Evolutionary conservation across 2,329 filamentous ascomycete genomes (phyloP).

Genomic region (Coniella lustricola): DNA sequence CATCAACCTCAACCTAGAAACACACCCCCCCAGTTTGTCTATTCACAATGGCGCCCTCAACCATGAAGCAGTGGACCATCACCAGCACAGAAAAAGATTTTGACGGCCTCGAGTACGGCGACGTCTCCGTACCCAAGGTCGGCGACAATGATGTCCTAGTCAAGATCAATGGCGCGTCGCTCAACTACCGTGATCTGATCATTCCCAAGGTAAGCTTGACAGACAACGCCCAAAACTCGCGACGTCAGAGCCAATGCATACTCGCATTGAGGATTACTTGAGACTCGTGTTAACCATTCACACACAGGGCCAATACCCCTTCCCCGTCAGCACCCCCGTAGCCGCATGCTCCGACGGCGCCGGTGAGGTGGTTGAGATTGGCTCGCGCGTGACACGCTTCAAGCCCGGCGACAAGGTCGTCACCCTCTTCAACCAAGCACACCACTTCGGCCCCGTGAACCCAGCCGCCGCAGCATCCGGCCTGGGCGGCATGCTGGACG

Average conservation of each 20-base stretch:
- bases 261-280: no score
- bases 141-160: slow-evolving; percentile 69
- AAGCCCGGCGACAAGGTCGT: slow-evolving; percentile 46
- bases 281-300: neutral
- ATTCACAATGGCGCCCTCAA: slow-evolving; percentile 24
- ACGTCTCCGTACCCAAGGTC: slow-evolving; percentile 49
- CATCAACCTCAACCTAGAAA: no score
- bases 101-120: slow-evolving; percentile 49
- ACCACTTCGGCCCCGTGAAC: slow-evolving; percentile 38
- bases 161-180: slow-evolving; percentile 47
- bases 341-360: slow-evolving; percentile 47
- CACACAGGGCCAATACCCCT: slow-evolving; percentile 37
- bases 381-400: slow-evolving; percentile 40
- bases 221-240: neutral
- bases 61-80: slow-evolving; percentile 51
- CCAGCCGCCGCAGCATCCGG: slow-evolving; percentile 38
- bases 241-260: no score
- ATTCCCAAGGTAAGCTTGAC: slow-evolving; percentile 31
- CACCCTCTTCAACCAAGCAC: slow-evolving; percentile 56
- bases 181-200: slow-evolving; percentile 49
- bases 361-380: slow-evolving; percentile 45
- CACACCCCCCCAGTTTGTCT: neutral
- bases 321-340: slow-evolving; percentile 34
- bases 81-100: slow-evolving; percentile 46
- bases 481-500: slow-evolving; percentile 62